Percentiles rank a stretch among this genome's conserved stretches.
phyloP scores from a whole-genome alignment of 495 filamentous ascomycete genomes.

The Aspergillus funiculosus region DNA sequence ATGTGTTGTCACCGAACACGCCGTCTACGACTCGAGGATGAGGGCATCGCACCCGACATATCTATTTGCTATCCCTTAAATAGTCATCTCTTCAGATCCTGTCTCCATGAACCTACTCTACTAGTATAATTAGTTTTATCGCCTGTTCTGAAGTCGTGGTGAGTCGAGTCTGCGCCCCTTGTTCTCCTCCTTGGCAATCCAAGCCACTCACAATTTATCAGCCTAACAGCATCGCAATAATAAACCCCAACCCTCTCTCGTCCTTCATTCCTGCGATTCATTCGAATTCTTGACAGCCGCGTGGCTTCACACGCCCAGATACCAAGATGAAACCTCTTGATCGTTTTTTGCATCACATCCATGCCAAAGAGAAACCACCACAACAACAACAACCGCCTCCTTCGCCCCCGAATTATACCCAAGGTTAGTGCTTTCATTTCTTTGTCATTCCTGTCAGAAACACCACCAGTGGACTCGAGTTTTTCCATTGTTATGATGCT shows the following conservation, averaged over 20 bases:
- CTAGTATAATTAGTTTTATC: too few relatives aligned
- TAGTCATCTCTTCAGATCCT: too few relatives aligned
- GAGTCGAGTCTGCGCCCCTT: too few relatives aligned
- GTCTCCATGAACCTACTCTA: too few relatives aligned
- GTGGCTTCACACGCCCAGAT: constrained; percentile 2
- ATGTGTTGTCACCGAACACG: neutral
- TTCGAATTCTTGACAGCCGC: neutral
- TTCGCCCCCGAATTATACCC: neutral
- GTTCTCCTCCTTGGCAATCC: neutral
- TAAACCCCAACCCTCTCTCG: neutral
- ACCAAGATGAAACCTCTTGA: constrained; percentile 17
- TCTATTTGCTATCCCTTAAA: neutral
- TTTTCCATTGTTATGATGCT: neutral
- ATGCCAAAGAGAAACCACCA: constrained; percentile 14
- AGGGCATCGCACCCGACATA: neutral
- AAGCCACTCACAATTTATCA: neutral
- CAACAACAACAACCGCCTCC: neutral
- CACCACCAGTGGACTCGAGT: neutral
- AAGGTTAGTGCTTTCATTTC: constrained; percentile 5
- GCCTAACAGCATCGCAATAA: too few relatives aligned
- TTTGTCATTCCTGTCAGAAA: neutral
- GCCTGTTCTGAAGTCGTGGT: too few relatives aligned
- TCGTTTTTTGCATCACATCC: constrained; percentile 16
- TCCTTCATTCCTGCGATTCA: constrained; percentile 1
- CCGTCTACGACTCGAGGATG: too few relatives aligned